phyloP scores from a whole-genome alignment of 202 grass and related monocot species.

The Brachypodium distachyon region DNA sequence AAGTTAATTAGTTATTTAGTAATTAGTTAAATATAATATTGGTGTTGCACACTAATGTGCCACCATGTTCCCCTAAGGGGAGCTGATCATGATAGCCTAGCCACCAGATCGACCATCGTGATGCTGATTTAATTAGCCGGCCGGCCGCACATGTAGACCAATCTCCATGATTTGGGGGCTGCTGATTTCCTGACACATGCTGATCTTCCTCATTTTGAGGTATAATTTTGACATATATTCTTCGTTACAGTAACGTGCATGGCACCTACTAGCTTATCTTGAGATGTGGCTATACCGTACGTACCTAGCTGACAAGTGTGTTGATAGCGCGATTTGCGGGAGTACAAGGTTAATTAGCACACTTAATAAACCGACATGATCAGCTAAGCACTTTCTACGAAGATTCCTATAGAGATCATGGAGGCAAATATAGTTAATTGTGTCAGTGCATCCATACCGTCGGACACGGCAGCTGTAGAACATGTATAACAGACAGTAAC shows the following conservation, averaged over 20 bases:
- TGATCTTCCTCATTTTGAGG: neutral
- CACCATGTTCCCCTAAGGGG: slow-evolving; percentile 34
- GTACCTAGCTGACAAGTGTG: neutral
- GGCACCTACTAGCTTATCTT: neutral
- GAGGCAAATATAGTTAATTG: neutral
- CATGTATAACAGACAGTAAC: no score
- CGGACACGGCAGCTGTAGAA: no score
- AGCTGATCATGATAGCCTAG: slow-evolving; percentile 33
- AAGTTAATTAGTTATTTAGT: neutral
- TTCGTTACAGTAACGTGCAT: neutral
- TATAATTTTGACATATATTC: slow-evolving; percentile 1
- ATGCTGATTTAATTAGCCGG: neutral
- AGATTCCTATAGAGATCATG: slow-evolving; percentile 5
- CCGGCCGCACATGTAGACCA: slow-evolving; percentile 9
- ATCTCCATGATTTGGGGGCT: slow-evolving; percentile 23
- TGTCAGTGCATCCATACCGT: neutral
- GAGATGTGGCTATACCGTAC: neutral
- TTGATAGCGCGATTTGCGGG: neutral
- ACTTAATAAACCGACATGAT: neutral
- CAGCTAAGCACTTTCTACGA: neutral
- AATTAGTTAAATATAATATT: neutral
- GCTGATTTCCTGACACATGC: slow-evolving; percentile 39
- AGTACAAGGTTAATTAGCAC: neutral
- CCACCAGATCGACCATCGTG: neutral
- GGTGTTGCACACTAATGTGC: neutral